phyloP scores from a whole-genome alignment of 805 yeast genomes.

The Yarrowia yakushimensis region DNA sequence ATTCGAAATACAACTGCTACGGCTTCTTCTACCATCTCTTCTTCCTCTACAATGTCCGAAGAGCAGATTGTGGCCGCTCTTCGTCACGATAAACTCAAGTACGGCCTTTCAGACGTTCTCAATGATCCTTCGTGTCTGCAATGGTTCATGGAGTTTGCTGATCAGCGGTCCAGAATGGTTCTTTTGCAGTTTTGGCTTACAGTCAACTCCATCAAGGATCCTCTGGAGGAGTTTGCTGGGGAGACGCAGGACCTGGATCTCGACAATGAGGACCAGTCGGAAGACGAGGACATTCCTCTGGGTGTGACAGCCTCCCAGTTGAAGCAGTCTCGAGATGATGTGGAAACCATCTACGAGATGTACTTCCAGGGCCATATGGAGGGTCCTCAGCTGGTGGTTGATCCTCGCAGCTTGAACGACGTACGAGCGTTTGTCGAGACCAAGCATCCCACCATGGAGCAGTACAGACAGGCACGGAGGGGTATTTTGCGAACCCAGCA shows the following conservation, averaged over 20 bases:
- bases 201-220: constrained; percentile 67
- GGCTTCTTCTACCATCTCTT: background rate
- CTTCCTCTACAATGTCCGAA: constrained; percentile 40
- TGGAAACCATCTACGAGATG: constrained; percentile 46
- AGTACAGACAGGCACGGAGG: constrained; percentile 54
- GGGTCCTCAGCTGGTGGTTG: constrained; percentile 23
- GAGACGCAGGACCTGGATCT: constrained; percentile 36
- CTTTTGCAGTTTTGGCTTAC: constrained; percentile 62
- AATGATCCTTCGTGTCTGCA: constrained; percentile 48
- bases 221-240: constrained; percentile 52
- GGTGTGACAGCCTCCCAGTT: constrained; percentile 1
- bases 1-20: constrained; percentile 31
- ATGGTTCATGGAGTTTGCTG: constrained; percentile 56
- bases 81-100: constrained; percentile 4
- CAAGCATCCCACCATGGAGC: constrained; percentile 28
- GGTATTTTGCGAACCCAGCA: constrained; percentile 59
- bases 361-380: constrained; percentile 41
- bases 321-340: constrained; percentile 44
- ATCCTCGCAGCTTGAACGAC: constrained; percentile 28
- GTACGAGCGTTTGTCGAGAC: constrained; percentile 41
- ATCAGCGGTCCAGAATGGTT: constrained; percentile 44
- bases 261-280: constrained; percentile 32
- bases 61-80: constrained; percentile 11
- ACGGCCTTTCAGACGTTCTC: constrained; percentile 36
- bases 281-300: constrained; percentile 26